These are phyloP conservation scores for Picea sitchensis DNA, from an alignment of 75 land plant genomes.

Conservation along the genomic window DNA sequence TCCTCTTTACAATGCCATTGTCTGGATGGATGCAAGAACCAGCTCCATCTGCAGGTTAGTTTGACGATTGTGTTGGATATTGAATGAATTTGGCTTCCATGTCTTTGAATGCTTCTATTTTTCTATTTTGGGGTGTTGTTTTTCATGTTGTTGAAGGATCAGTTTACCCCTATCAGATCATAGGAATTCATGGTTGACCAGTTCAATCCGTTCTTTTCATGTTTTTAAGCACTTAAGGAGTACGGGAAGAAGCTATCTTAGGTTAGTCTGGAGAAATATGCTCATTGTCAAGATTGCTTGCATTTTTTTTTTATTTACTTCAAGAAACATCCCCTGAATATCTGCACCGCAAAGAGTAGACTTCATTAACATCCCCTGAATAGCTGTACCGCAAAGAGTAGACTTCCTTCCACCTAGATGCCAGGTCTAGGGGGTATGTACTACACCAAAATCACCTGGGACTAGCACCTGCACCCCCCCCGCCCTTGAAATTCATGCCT, in stretches of 20 bases:
- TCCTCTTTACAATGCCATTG: constrained; percentile 95
- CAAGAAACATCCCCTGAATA: too few species aligned
- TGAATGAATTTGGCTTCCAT: not conserved
- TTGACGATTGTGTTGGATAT: too few species aligned
- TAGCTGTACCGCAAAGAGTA: too few species aligned
- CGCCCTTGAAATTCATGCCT: too few species aligned
- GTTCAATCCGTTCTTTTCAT: not conserved
- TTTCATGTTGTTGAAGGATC: too few species aligned
- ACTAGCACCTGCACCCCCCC: too few species aligned
- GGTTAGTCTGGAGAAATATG: not conserved
- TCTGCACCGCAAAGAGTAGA: too few species aligned
- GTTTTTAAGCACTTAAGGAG: not conserved
- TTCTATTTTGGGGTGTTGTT: not conserved
- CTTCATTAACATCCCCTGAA: too few species aligned
- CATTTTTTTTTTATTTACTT: too few species aligned
- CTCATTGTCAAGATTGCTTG: not conserved
- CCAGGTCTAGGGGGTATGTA: too few species aligned
- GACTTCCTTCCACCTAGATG: too few species aligned
- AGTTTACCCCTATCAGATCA: not conserved
- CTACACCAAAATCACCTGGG: too few species aligned
- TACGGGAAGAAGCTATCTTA: not conserved
- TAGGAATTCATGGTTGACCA: not conserved
- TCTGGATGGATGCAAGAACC: constrained; percentile 98
- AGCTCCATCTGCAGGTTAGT: constrained; percentile 81
- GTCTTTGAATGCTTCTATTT: not conserved